Evolutionary conservation across 2,329 filamentous ascomycete genomes (phyloP), one percentile per base, ranked within the genome.

Genomic region (Fusarium tanahbumbuense): DNA sequence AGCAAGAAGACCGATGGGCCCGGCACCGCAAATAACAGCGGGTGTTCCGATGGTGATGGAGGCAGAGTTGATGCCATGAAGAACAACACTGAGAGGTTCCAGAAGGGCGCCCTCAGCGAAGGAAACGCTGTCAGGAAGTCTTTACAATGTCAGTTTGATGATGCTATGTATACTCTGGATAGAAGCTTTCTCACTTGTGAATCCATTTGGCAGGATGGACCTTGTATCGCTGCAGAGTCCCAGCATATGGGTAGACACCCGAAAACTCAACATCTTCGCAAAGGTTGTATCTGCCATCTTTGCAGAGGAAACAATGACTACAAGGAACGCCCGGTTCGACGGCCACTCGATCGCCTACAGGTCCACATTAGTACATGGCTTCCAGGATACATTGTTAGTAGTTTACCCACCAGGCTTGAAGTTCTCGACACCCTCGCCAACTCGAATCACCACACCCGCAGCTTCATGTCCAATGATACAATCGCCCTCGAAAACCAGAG

Each of bases 311-410:
- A 75, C 89, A 91, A 34, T 81, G 76, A 13, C 83, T 83, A 73
- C 90, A 92, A 0, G 90, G 87, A 2, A 91, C 87, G 22, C 89
- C 88, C 1, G 89, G 89, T 72, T 92, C 90, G 18, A 92, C 79
- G 6, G 90, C 89, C 12, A 92, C 89, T 54, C 88, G 82, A 73
- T 92, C 90, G 13, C 89, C 88, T 80, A 6, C 4, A 32, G 5
- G 8, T 22, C 44, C 15, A 18, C 37, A 55, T 71, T 10, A 68
- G 65, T 44, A 27, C n/a, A 44, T 45, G 11, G 11, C 11, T n/a
- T 28, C 18, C 8, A 6, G 34, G 5, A 5, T 12, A 11, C 28
- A 28, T 28, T 28, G 7, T 18, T 30, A 2, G 8, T 8, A 11
- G 57, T 15, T 25, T 16, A 25, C 60, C 68, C 75, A 82, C 81